Percentiles rank a stretch among this genome's conserved stretches.
These are phyloP conservation scores for Verticillium nonalfalfae DNA, from an alignment of 2,329 filamentous ascomycete genomes.

Conservation along the genomic window DNA sequence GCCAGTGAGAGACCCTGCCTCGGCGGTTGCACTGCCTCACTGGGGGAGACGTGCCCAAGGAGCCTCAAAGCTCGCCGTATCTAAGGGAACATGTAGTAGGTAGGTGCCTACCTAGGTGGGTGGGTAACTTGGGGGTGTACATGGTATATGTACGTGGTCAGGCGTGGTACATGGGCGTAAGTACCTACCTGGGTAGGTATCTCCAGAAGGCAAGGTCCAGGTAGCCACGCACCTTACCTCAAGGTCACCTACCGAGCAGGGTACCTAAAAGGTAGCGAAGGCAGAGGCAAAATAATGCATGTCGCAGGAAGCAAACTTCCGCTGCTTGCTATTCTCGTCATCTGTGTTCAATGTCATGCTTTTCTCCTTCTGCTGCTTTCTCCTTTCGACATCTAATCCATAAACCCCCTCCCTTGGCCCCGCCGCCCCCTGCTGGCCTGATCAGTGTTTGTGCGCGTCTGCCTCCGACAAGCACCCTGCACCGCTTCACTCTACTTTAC, in stretches of 20 bases:
- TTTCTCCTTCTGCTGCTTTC: neutral
- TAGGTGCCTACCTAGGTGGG: too few species aligned
- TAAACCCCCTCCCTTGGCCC: neutral
- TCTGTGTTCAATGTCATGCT: too few species aligned
- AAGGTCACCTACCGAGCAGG: too few species aligned
- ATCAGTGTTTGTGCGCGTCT: neutral
- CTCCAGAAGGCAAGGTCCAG: too few species aligned
- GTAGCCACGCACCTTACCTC: too few species aligned
- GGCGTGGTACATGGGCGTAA: too few species aligned
- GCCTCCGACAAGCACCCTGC: neutral
- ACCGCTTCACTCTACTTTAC: too few species aligned
- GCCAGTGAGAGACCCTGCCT: neutral
- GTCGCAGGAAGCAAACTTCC: neutral
- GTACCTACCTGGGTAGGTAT: too few species aligned
- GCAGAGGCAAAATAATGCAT: neutral
- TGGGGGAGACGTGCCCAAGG: neutral
- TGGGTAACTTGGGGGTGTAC: too few species aligned
- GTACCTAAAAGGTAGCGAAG: neutral
- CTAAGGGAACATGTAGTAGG: too few species aligned
- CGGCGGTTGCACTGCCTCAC: neutral
- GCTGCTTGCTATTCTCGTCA: neutral
- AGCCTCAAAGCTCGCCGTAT: neutral
- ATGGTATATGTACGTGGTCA: too few species aligned
- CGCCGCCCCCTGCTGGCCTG: neutral
- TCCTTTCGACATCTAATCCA: neutral